Evolutionary conservation across 2,329 filamentous ascomycete species (phyloP).

Genomic region (Neofusicoccum parvum): DNA sequence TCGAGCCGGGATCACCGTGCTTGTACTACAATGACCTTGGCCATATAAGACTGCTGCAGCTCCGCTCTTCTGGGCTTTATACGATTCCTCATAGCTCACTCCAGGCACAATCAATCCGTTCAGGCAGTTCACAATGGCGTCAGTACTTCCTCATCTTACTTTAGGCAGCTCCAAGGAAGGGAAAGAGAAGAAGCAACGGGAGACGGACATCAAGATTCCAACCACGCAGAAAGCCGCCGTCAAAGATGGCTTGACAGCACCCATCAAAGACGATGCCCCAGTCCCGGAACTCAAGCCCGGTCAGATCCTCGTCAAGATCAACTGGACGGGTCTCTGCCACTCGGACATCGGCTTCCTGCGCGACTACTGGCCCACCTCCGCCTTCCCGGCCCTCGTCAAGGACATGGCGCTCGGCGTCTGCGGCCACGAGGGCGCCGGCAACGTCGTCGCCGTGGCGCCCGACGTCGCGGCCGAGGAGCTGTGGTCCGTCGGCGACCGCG

Average conservation of each 20-base stretch:
- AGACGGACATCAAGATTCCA: constrained; percentile 31
- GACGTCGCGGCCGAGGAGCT: constrained; percentile 35
- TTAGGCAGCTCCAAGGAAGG: not conserved
- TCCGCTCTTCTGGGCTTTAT: too few species aligned
- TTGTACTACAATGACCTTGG: not conserved
- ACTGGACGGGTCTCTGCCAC: constrained; percentile 60
- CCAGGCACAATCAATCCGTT: not conserved
- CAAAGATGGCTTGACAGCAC: constrained; percentile 36
- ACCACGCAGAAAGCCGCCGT: constrained; percentile 40
- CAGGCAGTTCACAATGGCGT: not conserved
- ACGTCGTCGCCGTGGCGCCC: constrained; percentile 54
- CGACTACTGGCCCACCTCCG: constrained; percentile 51
- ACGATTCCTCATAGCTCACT: not conserved
- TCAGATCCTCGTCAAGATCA: constrained; percentile 60
- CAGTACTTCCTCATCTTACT: not conserved
- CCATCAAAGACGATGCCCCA: constrained; percentile 31
- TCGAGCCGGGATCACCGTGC: not conserved
- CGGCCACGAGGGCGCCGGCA: constrained; percentile 60
- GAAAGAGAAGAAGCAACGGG: not conserved
- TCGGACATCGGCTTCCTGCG: constrained; percentile 61
- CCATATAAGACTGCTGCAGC: not conserved
- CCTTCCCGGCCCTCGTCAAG: constrained; percentile 33
- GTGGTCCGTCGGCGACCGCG: constrained; percentile 55
- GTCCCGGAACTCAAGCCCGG: constrained; percentile 37
- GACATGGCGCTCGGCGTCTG: not conserved